Base-by-base conservation (phyloP, 345 rosid genomes). In the Bruguiera sexangula region DNA sequence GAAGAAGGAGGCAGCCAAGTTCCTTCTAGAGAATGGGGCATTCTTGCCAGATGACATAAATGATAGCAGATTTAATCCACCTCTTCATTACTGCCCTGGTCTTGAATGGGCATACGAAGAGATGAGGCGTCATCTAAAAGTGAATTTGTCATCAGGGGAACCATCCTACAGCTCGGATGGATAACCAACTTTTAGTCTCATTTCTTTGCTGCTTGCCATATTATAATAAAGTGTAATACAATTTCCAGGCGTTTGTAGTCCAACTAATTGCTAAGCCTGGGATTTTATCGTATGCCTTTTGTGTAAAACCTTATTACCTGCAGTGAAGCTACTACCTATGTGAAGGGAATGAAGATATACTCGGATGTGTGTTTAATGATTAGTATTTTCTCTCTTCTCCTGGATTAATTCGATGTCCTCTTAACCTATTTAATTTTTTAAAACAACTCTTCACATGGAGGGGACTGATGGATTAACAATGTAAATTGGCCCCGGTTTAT, bases 81-180 rank as follows among this genome's bases (percentile, higher is more conserved):
- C 97, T 4, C 87, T 95, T 65, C 97, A 89, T 81, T 91, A 95
- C 83, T 95, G 99, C 78, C 84, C 85, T 22, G 93, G 99, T 43
- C 93, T 95, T 74, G 99, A 95, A 80, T 95, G 96, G 96, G 99
- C 97, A 27, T 95, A 95, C 0, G 97, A 92, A 77, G 97, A 88
- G 79, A 75, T 82, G 96, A 80, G 84, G 83, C 92, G 82, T 34
- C 83, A 86, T 34, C 77, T 46, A 48, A 37, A 67, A 62, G 83
- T 69, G 11, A 78, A 62, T 69, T 62, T 67, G 4, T 78, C 89
- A 18, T 63, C 85, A 24, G 85, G 83, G n/a, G 87, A 90, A 66
- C 20, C 79, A 54, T 85, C 84, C 31, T 73, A 66, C 76, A 86
- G 88, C 80, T 86, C 92, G 48, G 88, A 84, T 61, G 75, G 78